phyloP scores from a whole-genome alignment of 495 filamentous ascomycete genomes.

The Cryomyces antarcticus region DNA sequence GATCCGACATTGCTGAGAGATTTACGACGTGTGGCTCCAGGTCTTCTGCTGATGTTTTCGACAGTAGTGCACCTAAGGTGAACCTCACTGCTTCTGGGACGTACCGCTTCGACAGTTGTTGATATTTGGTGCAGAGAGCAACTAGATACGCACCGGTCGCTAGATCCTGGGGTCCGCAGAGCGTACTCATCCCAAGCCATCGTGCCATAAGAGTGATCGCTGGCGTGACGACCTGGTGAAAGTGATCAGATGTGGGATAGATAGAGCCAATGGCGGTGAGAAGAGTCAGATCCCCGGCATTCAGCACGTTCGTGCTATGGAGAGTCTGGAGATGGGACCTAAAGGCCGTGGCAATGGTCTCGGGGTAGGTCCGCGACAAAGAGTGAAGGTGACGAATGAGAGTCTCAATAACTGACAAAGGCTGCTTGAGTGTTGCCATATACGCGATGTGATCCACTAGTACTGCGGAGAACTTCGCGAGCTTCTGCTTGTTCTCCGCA shows the following conservation, averaged over 20 bases:
- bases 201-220: conserved; percentile 61
- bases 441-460: conserved; percentile 64
- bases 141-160: conserved; percentile 57
- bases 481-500: conserved; percentile 62
- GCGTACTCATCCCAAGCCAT: conserved; percentile 49
- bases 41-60: conserved; percentile 4
- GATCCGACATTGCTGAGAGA: conserved; percentile 8
- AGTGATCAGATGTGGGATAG: conserved; percentile 91
- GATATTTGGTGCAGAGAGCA: conserved; percentile 61
- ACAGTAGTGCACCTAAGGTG: conserved; percentile 44
- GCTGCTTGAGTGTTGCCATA: conserved; percentile 31
- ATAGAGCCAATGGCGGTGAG: conserved; percentile 65
- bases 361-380: conserved; percentile 60
- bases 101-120: conserved; percentile 60
- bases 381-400: conserved; percentile 69
- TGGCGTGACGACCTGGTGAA: conserved; percentile 81
- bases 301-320: conserved; percentile 38
- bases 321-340: conserved; percentile 48
- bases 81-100: conserved; percentile 78
- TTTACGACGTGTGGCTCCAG: conserved; percentile 7
- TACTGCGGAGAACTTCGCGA: conserved; percentile 49
- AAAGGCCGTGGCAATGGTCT: conserved; percentile 57
- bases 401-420: conserved; percentile 42
- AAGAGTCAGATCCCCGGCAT: conserved; percentile 55
- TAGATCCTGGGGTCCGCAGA: conserved; percentile 35